A percentile compares a stretch with the other conserved stretches of the same genome.
phyloP scores from a whole-genome alignment of 1,284 basidiomycete genomes.

The Prillingera fragicola region DNA sequence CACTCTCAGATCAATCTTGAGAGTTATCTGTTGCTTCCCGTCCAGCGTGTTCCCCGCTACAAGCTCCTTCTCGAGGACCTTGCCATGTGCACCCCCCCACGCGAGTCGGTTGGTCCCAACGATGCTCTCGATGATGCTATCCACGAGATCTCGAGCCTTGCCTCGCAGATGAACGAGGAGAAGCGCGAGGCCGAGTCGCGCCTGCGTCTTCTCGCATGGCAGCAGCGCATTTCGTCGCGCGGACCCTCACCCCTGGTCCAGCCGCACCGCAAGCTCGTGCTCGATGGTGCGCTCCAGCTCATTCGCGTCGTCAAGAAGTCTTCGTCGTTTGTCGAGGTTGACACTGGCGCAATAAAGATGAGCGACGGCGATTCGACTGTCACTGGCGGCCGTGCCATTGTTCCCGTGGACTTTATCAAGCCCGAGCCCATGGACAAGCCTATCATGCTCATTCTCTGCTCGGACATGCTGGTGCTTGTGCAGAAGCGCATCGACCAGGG shows the following conservation, averaged over 20 bases:
- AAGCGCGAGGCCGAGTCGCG: slow-evolving; percentile 89
- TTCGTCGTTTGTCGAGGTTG: slow-evolving; percentile 71
- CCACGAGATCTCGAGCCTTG: slow-evolving; percentile 75
- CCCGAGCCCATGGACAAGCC: slow-evolving; percentile 41
- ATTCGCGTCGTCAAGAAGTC: slow-evolving; percentile 86
- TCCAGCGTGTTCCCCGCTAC: slow-evolving; percentile 95
- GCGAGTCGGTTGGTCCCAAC: slow-evolving; percentile 56
- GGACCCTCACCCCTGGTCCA: slow-evolving; percentile 96
- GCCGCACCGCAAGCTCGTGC: slow-evolving; percentile 87
- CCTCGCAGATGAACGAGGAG: slow-evolving; percentile 93
- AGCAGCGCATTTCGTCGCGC: slow-evolving; percentile 78
- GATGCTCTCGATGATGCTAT: slow-evolving; percentile 82
- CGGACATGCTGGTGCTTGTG: slow-evolving; percentile 84
- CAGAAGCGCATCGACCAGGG: slow-evolving; percentile 68
- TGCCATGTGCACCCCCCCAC: slow-evolving; percentile 72
- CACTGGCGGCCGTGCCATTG: slow-evolving; percentile 54
- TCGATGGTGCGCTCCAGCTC: slow-evolving; percentile 76
- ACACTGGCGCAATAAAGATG: slow-evolving; percentile 25
- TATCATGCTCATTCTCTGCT: slow-evolving; percentile 51
- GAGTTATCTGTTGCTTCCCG: slow-evolving; percentile 86
- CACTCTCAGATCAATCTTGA: slow-evolving; percentile 97
- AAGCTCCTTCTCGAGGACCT: slow-evolving; percentile 85
- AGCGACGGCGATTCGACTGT: slow-evolving; percentile 40
- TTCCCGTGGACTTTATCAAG: slow-evolving; percentile 82
- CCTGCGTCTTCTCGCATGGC: slow-evolving; percentile 81